These are phyloP conservation scores for Areca catechu DNA, from an alignment of 176 grass and related monocot genomes.

Conservation along the genomic window DNA sequence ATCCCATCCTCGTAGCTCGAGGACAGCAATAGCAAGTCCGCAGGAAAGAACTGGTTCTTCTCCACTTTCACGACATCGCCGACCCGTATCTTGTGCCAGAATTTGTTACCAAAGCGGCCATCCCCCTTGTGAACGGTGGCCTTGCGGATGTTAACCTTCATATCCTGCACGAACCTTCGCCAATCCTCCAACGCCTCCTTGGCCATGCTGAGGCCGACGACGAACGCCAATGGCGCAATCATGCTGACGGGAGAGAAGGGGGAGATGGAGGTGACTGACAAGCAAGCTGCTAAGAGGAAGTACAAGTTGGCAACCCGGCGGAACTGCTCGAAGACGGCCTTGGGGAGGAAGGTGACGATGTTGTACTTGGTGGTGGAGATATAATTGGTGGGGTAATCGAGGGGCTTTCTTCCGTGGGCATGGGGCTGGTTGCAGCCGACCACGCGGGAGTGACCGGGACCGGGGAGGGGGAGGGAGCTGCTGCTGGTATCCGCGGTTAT, in stretches of 20 bases:
- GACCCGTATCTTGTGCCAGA: constrained; percentile 79
- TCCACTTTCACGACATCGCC: constrained; percentile 31
- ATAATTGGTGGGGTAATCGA: constrained; percentile 78
- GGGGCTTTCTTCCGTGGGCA: constrained; percentile 62
- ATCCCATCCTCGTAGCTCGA: constrained; percentile 69
- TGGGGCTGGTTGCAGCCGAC: constrained; percentile 70
- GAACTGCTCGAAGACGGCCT: constrained; percentile 98
- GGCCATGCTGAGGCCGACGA: constrained; percentile 76
- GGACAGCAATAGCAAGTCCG: neutral
- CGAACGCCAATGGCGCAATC: constrained; percentile 83
- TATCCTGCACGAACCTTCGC: constrained; percentile 90
- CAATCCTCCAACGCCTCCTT: constrained; percentile 96
- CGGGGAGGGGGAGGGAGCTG: constrained; percentile 27
- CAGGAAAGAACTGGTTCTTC: constrained; percentile 1
- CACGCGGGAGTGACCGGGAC: constrained; percentile 70
- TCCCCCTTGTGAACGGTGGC: constrained; percentile 48
- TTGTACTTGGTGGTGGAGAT: constrained; percentile 99
- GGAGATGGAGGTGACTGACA: constrained; percentile 78
- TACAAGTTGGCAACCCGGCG: constrained; percentile 91
- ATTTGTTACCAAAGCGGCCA: constrained; percentile 45
- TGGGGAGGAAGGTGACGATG: constrained; percentile 80
- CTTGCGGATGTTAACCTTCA: constrained; percentile 92
- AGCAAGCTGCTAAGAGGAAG: constrained; percentile 81
- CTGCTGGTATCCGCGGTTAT: neutral
- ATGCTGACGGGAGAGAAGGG: constrained; percentile 82